Conservation (phyloP, 768 basidiomycete species). For the Phlebiopsis gigantea region DNA sequence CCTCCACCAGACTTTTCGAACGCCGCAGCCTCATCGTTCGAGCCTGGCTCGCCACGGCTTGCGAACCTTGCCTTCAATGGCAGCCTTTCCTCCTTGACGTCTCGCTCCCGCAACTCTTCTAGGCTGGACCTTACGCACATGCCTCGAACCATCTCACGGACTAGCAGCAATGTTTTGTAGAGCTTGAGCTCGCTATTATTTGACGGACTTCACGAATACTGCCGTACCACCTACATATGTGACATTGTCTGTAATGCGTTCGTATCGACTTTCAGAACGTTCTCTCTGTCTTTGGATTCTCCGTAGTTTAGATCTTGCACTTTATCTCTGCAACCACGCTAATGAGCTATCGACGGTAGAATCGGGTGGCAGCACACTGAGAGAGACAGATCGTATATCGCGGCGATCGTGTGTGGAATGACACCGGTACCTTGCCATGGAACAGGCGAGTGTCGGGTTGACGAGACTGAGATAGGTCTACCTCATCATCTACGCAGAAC, state of each 20-base stretch:
- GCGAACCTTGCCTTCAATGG: constrained; percentile 24
- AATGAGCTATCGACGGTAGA: background rate
- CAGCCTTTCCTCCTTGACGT: constrained; percentile 37
- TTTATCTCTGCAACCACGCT: background rate
- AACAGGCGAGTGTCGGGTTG: background rate
- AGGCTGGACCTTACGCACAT: constrained; percentile 55
- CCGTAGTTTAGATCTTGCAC: background rate
- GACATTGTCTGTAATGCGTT: background rate
- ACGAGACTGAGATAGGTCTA: background rate
- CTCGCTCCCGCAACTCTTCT: constrained; percentile 64
- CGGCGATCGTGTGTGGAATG: too few relatives aligned
- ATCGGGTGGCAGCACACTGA: background rate
- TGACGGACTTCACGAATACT: background rate
- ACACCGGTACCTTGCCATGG: too few relatives aligned
- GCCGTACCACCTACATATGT: too few relatives aligned
- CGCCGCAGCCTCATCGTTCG: constrained; percentile 18
- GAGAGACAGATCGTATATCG: background rate
- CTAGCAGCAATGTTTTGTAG: constrained; percentile 23
- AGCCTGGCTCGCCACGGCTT: constrained; percentile 24
- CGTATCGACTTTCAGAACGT: background rate
- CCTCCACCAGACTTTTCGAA: constrained; percentile 16
- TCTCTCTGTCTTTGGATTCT: background rate
- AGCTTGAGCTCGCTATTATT: background rate
- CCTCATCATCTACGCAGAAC: background rate
- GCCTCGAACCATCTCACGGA: constrained; percentile 37